Evolutionary conservation across 805 yeast genomes (phyloP), one percentile per base, ranked within the genome.

Genomic region (Kuraishia borneana): DNA sequence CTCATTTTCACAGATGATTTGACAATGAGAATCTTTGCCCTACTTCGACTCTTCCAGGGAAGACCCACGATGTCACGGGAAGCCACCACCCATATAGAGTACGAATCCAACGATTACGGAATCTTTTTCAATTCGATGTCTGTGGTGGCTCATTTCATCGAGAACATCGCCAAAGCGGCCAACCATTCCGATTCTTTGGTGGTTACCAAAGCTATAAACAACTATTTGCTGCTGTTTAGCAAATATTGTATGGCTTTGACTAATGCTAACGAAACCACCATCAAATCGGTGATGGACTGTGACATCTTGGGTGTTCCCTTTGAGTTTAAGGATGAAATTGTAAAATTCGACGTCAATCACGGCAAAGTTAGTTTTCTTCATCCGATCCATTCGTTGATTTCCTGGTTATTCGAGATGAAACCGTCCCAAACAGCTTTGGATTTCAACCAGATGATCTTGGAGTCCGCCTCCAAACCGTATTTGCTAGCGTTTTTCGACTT

Each of bases 41-140:
- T 84, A 7, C 45, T 83, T 21, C 58, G 72, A 2, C 55, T 84
- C 21, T 82, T 85, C 45, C 92, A 85, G 53, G 88, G 95, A 3
- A 66, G 75, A 31, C 83, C 92, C 1, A 76, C 82, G 0, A 58
- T 84, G 45, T 70, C 65, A 40, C 65, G 97, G 39, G 95, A 85
- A 47, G 73, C 75, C 3, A 63, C 69, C 5, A 78, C 73, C 39
- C 98, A 89, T 53, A 87, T 89, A 7, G 96, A 88, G 50, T 92
- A 82, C 51, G 98, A 89, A 50, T 77, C 76, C 30, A 83, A 83
- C 21, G 89, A 83, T 34, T 92, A 88, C 64, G 70, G 79, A 1
- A 69, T 75, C 2, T 79, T 68, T 46, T 80, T 80, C 51, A 80
- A 79, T 40, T 73, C 80, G 2, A 54, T 77, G 38, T 77, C 83